Evolutionary conservation across 2,329 filamentous ascomycete species (phyloP), one percentile per base, ranked within the genome.

Genomic region (Torrubiella hemipterigena): DNA sequence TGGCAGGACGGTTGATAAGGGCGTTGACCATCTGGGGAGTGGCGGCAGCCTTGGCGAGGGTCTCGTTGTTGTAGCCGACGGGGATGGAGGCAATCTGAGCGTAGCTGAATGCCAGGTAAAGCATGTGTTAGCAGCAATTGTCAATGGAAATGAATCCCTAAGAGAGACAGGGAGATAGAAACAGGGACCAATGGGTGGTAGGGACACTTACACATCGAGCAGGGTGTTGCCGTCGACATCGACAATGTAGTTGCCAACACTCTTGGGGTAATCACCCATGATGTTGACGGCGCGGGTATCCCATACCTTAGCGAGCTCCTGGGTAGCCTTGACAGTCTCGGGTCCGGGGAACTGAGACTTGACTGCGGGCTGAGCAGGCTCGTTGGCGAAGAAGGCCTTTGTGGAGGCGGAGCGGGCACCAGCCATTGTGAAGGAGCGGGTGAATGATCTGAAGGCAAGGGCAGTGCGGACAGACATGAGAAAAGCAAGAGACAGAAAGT

Each of bases 1-100:
- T 70, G 1, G 86, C 86, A 3, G 86, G 86, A 31, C 86, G 74
- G 67, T 94, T 93, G 65, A 93, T 81, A 46, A 94, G 62, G 34
- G 82, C 73, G 36, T 67, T 77, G 47, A 75, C 63, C 83, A 93
- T 93, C 47, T 87, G 80, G 16, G 78, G 76, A 34, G 78, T 80
- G 38, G 71, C 69, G 17, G 83, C 81, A 20, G 77, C 76, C 46
- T 75, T 66, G 42, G 73, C 63, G 39, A 94, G 70, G 41, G 68
- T 59, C 6, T 83, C 77, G 63, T 94, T 94, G 69, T 89, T 93
- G 71, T 94, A 94, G 38, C 86, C 86, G 27, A 94, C 68, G 4
- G 86, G 82, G 46, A 94, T 94, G 25, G 84, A 93, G 40, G 86
- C 86, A 50, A 94, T 94, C 59, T 94, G 86, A 31, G 86, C 82